Evolutionary conservation across 345 rosid genomes (phyloP), one percentile per base, ranked within the genome.

Genomic region (Brassica rapa): DNA sequence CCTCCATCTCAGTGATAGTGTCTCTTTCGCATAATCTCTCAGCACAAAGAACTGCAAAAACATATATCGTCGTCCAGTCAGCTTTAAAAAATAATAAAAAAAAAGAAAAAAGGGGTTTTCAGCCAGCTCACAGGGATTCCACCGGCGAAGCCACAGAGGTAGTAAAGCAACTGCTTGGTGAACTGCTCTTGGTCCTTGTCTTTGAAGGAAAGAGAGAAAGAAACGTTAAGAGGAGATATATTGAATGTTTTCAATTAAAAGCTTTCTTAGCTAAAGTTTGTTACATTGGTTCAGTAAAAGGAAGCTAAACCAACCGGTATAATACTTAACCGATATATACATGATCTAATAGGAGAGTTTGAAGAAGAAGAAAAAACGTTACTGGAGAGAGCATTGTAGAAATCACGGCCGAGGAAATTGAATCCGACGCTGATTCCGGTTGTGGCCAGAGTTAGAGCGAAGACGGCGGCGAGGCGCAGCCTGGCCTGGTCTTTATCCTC

Each of bases 371-470:
- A 41, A 15, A 9, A 39, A 43, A 51, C 86, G 61, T 76, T 76
- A 93, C 98, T 89, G 68, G 97, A 88, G 32, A 94, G 94, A 29
- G 98, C 96, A 62, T 94, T 94, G 86, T 84, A 94, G 88, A 94
- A 94, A 81, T 94, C 98, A 56, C 97, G 98, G 77, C 98, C 98
- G 37, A 94, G 98, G 85, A 92, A 94, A 83, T 71, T 94, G 86
- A 94, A 94, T 75, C 95, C 97, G 30, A 94, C 97, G 83, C 97
- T 92, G 78, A 92, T 88, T 71, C 97, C 98, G 7, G 97, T 92
- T 68, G 97, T 94, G 68, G 84, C 97, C 37, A 94, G 84, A 41
- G 95, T 94, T 33, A 94, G 95, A 57, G 97, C 97, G 71, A 94
- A 89, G 9, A 92, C 97, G 53, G 89, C 86, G 12, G 89, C 97